Conservation (phyloP, 148 eudicot species). For the Cornus kousa region DNA sequence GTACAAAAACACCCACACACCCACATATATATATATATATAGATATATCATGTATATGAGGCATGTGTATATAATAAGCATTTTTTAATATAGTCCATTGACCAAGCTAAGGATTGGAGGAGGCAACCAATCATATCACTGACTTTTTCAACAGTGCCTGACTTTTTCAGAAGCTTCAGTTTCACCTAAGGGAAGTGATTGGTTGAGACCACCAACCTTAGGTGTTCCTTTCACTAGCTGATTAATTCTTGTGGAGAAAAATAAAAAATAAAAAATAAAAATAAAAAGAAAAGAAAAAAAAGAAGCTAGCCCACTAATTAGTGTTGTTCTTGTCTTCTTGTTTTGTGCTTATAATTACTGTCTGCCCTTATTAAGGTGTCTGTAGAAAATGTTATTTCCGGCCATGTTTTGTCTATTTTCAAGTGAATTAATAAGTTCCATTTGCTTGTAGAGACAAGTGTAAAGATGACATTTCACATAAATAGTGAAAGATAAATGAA, state of each 20-base stretch:
- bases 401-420: neutral
- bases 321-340: constrained; percentile 6
- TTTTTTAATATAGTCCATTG: constrained; percentile 6
- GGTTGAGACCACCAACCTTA: constrained; percentile 17
- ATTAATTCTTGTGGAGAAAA: neutral
- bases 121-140: constrained; percentile 4
- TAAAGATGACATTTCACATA: neutral
- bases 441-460: neutral
- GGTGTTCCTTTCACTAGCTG: constrained; percentile 23
- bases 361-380: constrained; percentile 19
- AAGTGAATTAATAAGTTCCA: neutral
- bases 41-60: constrained; percentile 18
- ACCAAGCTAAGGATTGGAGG: neutral
- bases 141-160: neutral
- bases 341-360: constrained; percentile 25
- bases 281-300: no score
- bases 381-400: neutral
- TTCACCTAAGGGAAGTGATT: neutral
- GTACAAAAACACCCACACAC: neutral
- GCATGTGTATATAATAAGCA: neutral
- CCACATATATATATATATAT: neutral
- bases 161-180: neutral
- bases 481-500: neutral
- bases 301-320: neutral
- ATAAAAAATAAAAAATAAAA: no score